These are phyloP conservation scores for Volvox reticuliferus DNA, from an alignment of 139 green algal genomes.

Conservation along the genomic window DNA sequence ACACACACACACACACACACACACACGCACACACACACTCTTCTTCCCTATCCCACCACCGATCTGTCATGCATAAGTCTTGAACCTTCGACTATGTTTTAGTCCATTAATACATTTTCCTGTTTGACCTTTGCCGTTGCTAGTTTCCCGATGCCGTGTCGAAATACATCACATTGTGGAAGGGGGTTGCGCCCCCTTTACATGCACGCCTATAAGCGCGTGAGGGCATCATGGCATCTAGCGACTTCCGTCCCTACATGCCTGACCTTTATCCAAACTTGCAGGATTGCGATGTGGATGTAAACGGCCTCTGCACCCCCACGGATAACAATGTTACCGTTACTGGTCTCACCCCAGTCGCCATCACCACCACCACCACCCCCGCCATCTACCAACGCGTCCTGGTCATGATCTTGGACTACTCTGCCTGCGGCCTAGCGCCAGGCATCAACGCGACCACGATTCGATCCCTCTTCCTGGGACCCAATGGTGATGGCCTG, in stretches of 20 bases:
- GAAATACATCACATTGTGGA: background rate
- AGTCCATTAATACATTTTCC: too few species aligned
- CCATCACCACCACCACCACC: too few species aligned
- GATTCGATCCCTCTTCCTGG: background rate
- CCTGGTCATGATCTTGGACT: conserved; percentile 6
- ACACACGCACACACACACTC: too few species aligned
- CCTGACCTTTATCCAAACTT: background rate
- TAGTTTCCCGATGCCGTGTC: too few species aligned
- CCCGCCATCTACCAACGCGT: background rate
- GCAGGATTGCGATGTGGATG: background rate
- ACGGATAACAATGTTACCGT: background rate
- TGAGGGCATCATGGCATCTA: background rate
- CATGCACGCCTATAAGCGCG: too few species aligned
- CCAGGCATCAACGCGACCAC: background rate
- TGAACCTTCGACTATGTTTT: too few species aligned
- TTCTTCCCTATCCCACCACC: too few species aligned
- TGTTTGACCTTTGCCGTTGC: too few species aligned
- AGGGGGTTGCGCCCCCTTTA: too few species aligned
- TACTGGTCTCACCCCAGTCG: background rate
- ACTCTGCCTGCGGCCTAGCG: background rate
- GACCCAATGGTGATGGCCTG: background rate
- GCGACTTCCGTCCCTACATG: background rate
- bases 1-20: too few species aligned
- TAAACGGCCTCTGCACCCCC: background rate
- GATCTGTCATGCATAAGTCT: too few species aligned